Evolutionary conservation across 2,329 filamentous ascomycete genomes (phyloP).

Genomic region (Fusarium haematococcum): DNA sequence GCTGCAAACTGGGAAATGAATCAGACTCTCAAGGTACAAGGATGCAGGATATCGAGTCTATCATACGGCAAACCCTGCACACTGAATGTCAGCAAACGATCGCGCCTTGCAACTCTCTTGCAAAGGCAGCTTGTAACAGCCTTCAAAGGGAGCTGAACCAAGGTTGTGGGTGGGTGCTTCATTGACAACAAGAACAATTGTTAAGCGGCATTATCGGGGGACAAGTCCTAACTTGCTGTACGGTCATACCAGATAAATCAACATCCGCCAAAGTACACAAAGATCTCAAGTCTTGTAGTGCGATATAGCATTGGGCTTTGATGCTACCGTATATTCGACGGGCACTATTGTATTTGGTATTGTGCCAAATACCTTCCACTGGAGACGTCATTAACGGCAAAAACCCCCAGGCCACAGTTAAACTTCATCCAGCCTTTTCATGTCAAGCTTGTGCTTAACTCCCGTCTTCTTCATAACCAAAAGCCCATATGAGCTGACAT

Average conservation of each 20-base stretch:
- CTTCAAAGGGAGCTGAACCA: background rate
- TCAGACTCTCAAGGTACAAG: background rate
- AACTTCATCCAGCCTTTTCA: background rate
- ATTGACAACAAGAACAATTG: background rate
- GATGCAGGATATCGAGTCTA: background rate
- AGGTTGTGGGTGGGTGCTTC: too few relatives aligned
- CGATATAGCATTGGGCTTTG: background rate
- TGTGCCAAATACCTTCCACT: background rate
- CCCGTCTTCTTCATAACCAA: background rate
- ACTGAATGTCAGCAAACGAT: background rate
- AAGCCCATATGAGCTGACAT: background rate
- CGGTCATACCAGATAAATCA: background rate
- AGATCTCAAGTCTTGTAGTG: background rate
- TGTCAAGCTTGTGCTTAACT: background rate
- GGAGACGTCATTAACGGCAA: too few relatives aligned
- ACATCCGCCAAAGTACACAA: background rate
- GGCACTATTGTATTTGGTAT: too few relatives aligned
- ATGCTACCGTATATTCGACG: background rate
- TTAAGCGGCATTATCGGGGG: background rate
- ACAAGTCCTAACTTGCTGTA: background rate
- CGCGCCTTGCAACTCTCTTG: too few relatives aligned
- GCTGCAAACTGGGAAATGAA: background rate
- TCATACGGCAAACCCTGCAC: background rate
- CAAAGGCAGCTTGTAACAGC: background rate
- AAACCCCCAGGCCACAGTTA: background rate